These are phyloP conservation scores for Letharia columbiana DNA, from an alignment of 495 filamentous ascomycete genomes.

Conservation along the genomic window DNA sequence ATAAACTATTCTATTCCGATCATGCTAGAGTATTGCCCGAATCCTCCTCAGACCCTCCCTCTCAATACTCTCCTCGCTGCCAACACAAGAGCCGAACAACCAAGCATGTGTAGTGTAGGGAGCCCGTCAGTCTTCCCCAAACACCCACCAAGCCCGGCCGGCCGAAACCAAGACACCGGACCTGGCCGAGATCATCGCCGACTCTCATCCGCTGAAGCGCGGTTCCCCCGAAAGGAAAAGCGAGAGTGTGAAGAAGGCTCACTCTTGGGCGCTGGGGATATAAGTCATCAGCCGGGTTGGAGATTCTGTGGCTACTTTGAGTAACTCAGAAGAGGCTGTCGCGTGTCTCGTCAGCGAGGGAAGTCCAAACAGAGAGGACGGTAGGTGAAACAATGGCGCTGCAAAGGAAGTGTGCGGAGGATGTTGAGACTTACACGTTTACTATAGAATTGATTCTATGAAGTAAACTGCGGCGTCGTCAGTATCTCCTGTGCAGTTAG, in stretches of 20 bases:
- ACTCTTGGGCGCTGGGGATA: slow-evolving; percentile 64
- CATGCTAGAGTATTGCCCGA: too few relatives aligned
- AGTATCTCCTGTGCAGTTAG: neutral
- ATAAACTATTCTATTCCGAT: too few relatives aligned
- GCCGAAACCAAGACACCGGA: slow-evolving; percentile 53
- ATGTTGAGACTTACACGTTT: slow-evolving; percentile 41
- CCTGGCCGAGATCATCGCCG: slow-evolving; percentile 65
- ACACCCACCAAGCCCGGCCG: slow-evolving; percentile 55
- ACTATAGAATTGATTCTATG: slow-evolving; percentile 91
- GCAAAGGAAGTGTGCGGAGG: neutral
- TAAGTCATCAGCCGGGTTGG: slow-evolving; percentile 67
- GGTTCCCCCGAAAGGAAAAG: slow-evolving; percentile 17
- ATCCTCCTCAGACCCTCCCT: too few relatives aligned
- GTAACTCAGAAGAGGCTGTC: slow-evolving; percentile 58
- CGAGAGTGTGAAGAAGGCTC: slow-evolving; percentile 53
- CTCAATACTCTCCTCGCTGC: neutral
- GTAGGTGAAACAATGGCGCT: too few relatives aligned
- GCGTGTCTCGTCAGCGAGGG: neutral
- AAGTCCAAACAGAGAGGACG: too few relatives aligned
- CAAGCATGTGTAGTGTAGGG: slow-evolving; percentile 6
- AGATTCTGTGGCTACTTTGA: slow-evolving; percentile 70
- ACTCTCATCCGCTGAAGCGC: slow-evolving; percentile 45
- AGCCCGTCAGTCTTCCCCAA: slow-evolving; percentile 63
- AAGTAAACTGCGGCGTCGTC: slow-evolving; percentile 20
- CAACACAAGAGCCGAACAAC: neutral